Conservation (phyloP, 371 early-diverging fungal species). For the Haplosporangium sp. region DNA sequence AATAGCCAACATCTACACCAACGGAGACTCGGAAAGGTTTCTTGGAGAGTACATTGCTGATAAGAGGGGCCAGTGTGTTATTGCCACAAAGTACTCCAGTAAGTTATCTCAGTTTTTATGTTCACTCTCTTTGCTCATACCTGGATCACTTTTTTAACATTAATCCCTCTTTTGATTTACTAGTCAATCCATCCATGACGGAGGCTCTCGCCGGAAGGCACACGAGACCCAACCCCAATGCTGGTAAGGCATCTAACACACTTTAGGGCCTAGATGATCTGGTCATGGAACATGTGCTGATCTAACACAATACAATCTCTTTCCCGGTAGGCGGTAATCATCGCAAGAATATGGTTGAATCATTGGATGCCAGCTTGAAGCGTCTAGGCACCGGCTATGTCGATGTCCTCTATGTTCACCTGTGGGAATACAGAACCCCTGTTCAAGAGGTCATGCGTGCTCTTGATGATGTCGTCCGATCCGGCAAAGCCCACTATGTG, state of each 20-base stretch:
- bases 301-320: too few species aligned
- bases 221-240: slow-evolving; percentile 34
- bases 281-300: too few species aligned
- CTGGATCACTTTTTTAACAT: neutral
- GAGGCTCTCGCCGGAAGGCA: slow-evolving; percentile 23
- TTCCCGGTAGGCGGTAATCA: slow-evolving; percentile 48
- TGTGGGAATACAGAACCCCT: slow-evolving; percentile 58
- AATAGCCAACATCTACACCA: slow-evolving; percentile 56
- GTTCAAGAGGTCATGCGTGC: slow-evolving; percentile 59
- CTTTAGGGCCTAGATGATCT: too few species aligned
- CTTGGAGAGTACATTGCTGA: slow-evolving; percentile 59
- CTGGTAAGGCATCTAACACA: slow-evolving; percentile 10
- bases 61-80: slow-evolving; percentile 56
- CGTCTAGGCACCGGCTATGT: slow-evolving; percentile 56
- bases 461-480: slow-evolving; percentile 60
- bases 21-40: slow-evolving; percentile 57
- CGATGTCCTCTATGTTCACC: slow-evolving; percentile 61
- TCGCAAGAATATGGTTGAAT: slow-evolving; percentile 56
- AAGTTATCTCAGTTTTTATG: slow-evolving; percentile 1
- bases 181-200: slow-evolving; percentile 28
- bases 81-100: slow-evolving; percentile 61
- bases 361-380: slow-evolving; percentile 56
- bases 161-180: neutral
- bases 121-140: neutral
- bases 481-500: slow-evolving; percentile 63